Evolutionary conservation across 108 stramenopile species (phyloP), one percentile per base, ranked within the genome.

Genomic region (Cyclotella cryptica): DNA sequence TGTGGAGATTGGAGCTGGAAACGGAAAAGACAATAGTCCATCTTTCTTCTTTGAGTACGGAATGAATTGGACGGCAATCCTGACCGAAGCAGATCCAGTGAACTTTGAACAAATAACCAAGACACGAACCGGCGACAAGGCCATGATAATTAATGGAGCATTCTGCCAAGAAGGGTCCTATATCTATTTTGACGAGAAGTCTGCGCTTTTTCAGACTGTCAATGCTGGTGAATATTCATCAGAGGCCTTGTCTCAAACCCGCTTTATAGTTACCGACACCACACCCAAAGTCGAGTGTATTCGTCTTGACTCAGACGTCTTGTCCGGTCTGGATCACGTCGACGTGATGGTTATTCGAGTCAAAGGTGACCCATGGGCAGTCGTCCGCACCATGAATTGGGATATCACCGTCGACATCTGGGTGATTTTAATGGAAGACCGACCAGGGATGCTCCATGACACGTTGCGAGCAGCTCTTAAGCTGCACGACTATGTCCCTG

Each of bases 341-440:
- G 71, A 87, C 42, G 80, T 87, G 8, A 78, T 87, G 72, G 45
- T 85, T 21, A 62, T 87, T 26, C 83, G 69, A 42, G 86, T 85
- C 42, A 59, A 72, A 61, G 84, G 84, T 39, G 84, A 83, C 66
- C 84, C 83, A 12, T 80, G 75, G 81, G 71, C 84, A 21, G 74
- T 87, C 10, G 52, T 87, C 0, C 69, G 75, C 26, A 83, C 80
- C 10, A 85, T 87, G 84, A 74, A 87, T 51, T 87, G 86, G 86
- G 70, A 52, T 29, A 72, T 87, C n/a, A 55, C 21, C 17, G 83
- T 87, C 0, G 84, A 85, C 39, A 75, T 87, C 26, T 87, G 83
- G 84, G 71, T 87, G 0, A 69, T 87, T 42, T 57, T 77, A 27
- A 72, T 85, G 84, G 78, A 85, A 24, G 72, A 77, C 22, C 69